Base-by-base conservation (phyloP, 2,329 filamentous ascomycete species). In the Fusarium mangiferae region DNA sequence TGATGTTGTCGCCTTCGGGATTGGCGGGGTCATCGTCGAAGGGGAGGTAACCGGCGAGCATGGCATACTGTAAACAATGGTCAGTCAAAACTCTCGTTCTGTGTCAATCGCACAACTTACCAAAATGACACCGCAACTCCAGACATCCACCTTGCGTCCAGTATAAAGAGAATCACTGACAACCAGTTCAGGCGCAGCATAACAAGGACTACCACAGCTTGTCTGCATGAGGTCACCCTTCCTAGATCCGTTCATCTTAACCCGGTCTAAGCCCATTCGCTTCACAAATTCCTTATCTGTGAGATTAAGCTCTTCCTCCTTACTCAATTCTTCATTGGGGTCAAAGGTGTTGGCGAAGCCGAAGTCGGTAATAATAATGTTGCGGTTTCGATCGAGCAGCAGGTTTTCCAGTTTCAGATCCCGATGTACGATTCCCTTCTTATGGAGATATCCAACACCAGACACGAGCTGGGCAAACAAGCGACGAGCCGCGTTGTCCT, bases 341-440 rank as follows among this genome's bases (percentile, higher is more conserved):
- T 98, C 93, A 80, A 99, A 99, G 1, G 95, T 98, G 83, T 99
- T 99, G 76, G 96, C 96, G 81, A 99, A 99, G 24, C 96, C 96
- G 83, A 99, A 99, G 84, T 99, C 96, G 22, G 96, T 99, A 80
- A 99, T 99, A 84, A 99, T 99, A 80, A 99, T 98, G 85, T 99
- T 99, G 73, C 95, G 93, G 81, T 99, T 98, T 72, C 96, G 92
- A 83, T 99, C 96, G 58, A 99, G 88, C 42, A 99, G 88, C 78
- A 99, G 83, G 80, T 99, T 99, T 84, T 99, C 96, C 52, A 99
- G 88, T 84, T 99, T 99, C 75, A 99, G 85, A 84, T 99, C 96
- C 78, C 96, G 92, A 82, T 99, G 96, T 20, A 99, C 96, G 76
- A 99, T 99, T 70, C 96, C 96, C 85, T 98, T 98, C 84, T 98